Conservation (phyloP, 768 basidiomycete genomes). For the Mycena capillaripes region DNA sequence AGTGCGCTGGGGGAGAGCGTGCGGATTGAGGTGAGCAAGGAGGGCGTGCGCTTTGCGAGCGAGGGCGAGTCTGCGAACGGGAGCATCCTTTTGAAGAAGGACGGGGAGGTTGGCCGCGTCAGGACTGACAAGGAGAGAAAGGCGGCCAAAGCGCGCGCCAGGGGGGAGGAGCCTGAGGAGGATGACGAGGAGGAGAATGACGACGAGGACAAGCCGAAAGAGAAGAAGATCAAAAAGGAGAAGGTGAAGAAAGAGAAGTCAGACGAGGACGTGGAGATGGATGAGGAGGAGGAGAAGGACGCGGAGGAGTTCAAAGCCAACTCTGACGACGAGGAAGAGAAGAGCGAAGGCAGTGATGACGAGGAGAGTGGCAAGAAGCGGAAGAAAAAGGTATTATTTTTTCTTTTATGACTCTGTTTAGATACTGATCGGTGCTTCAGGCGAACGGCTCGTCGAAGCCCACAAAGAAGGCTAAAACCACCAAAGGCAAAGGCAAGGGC, state of each 20-base stretch:
- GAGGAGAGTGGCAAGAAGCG: constrained; percentile 74
- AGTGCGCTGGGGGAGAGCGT: constrained; percentile 93
- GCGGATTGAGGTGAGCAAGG: constrained; percentile 95
- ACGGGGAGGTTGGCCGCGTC: constrained; percentile 65
- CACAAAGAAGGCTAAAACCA: constrained; percentile 60
- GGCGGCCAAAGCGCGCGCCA: constrained; percentile 41
- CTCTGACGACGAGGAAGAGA: constrained; percentile 60
- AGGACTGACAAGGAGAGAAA: constrained; percentile 56
- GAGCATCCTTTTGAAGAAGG: constrained; percentile 85
- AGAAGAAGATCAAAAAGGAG: constrained; percentile 62
- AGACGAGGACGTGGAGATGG: constrained; percentile 66
- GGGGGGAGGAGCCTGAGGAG: constrained; percentile 48
- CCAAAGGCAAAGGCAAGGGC: constrained; percentile 73
- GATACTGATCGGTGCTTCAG: constrained; percentile 33
- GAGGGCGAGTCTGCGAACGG: constrained; percentile 98
- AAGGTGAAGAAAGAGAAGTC: constrained; percentile 59
- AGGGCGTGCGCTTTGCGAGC: constrained; percentile 92
- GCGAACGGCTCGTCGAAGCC: constrained; percentile 57
- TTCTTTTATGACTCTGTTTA: not conserved
- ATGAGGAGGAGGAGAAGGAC: constrained; percentile 67
- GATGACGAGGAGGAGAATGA: constrained; percentile 58
- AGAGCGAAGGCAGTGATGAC: constrained; percentile 64
- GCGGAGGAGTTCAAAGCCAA: constrained; percentile 58
- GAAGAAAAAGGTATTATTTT: constrained; percentile 71
- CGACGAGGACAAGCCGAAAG: constrained; percentile 54